A percentile compares a stretch with the other conserved stretches of the same genome.
Evolutionary conservation across 208 protist genomes (phyloP).

Genomic region (Acanthamoeba castellanii): DNA sequence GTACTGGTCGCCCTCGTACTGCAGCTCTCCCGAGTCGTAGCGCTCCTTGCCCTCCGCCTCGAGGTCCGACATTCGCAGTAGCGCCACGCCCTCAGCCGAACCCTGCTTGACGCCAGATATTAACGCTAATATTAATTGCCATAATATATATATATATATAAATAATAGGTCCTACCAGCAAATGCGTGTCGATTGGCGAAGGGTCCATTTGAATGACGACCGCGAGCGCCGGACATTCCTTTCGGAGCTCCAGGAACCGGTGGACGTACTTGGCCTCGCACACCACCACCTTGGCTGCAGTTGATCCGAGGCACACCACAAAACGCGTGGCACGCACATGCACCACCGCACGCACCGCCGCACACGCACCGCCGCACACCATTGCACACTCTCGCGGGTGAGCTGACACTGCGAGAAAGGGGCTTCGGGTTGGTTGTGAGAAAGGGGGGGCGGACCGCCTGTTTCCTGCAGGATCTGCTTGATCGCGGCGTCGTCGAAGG

Average conservation of each 20-base stretch:
- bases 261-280: slow-evolving; percentile 37
- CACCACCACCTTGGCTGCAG: slow-evolving; percentile 15
- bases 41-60: slow-evolving; percentile 13
- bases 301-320: not conserved
- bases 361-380: too few species aligned
- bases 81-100: not conserved
- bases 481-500: slow-evolving; percentile 5
- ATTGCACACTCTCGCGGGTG: too few species aligned
- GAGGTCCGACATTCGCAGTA: not conserved
- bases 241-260: not conserved
- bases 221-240: not conserved
- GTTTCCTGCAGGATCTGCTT: not conserved
- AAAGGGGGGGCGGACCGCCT: not conserved
- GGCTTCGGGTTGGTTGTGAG: not conserved
- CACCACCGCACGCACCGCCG: not conserved
- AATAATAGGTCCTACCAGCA: not conserved
- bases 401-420: too few species aligned
- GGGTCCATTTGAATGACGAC: not conserved
- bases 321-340: not conserved
- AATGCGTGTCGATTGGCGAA: not conserved
- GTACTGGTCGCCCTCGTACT: not conserved
- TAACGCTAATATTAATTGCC: not conserved
- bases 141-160: not conserved
- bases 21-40: not conserved
- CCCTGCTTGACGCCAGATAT: not conserved